A percentile compares a stretch with the other conserved stretches of the same genome.
Evolutionary conservation across 192 early-diverging fungal genomes (phyloP).

Genomic region (Coemansia javaensis): DNA sequence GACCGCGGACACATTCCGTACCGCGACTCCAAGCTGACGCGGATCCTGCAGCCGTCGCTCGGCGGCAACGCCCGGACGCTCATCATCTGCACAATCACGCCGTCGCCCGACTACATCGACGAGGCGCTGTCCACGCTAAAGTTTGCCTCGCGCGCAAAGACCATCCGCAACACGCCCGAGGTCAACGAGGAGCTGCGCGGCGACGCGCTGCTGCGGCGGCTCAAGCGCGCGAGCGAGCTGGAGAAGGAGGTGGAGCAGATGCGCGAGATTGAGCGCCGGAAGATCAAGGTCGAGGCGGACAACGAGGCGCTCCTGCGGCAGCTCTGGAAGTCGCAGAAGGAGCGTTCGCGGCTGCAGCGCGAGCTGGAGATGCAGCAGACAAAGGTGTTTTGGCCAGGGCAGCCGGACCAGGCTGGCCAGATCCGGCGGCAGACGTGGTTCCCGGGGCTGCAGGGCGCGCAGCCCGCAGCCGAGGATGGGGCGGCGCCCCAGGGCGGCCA

Average conservation of each 20-base stretch:
- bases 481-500: no score
- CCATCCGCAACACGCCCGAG: slow-evolving; percentile 73
- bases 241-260: slow-evolving; percentile 52
- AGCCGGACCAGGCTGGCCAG: background rate
- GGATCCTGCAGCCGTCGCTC: slow-evolving; percentile 88
- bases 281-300: slow-evolving; percentile 45
- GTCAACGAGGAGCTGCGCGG: slow-evolving; percentile 65
- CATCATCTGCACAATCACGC: slow-evolving; percentile 91
- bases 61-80: slow-evolving; percentile 84
- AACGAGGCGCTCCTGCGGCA: slow-evolving; percentile 48
- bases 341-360: slow-evolving; percentile 39
- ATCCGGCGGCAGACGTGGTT: slow-evolving; percentile 52
- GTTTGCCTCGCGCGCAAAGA: slow-evolving; percentile 90
- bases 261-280: slow-evolving; percentile 47
- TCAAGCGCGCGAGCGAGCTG: slow-evolving; percentile 44
- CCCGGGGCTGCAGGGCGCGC: slow-evolving; percentile 23
- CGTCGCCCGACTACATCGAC: slow-evolving; percentile 69
- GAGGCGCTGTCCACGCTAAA: slow-evolving; percentile 92
- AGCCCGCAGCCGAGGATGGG: no score
- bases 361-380: slow-evolving; percentile 42
- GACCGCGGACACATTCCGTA: slow-evolving; percentile 85
- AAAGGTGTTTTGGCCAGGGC: slow-evolving; percentile 22
- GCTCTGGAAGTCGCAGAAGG: slow-evolving; percentile 46
- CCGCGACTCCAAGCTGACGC: slow-evolving; percentile 94
- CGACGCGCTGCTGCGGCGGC: slow-evolving; percentile 42